Percentiles rank a stretch among this genome's conserved stretches.
Evolutionary conservation across 2,329 filamentous ascomycete genomes (phyloP).

Genomic region (Ascochyta rabiei): DNA sequence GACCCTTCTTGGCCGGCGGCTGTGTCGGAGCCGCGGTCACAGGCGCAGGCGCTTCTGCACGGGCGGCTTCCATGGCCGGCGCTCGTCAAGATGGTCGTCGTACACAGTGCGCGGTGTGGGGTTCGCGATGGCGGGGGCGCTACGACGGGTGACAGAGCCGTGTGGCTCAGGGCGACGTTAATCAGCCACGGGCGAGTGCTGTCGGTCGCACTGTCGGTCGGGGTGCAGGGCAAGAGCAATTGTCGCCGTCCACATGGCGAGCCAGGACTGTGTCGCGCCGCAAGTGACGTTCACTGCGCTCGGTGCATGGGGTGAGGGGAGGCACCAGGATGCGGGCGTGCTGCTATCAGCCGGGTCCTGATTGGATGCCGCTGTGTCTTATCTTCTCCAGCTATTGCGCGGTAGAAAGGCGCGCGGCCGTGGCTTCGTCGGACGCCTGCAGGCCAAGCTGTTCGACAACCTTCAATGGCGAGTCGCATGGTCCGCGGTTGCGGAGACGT

Average conservation of each 20-base stretch:
- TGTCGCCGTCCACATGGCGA: constrained; percentile 25
- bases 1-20: constrained; percentile 39
- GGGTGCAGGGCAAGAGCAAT: constrained; percentile 17
- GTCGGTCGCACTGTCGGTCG: constrained; percentile 17
- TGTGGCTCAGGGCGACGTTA: constrained; percentile 25
- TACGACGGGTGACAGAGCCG: constrained; percentile 13
- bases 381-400: constrained; percentile 15
- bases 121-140: constrained; percentile 25
- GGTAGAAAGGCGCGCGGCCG: neutral
- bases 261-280: constrained; percentile 11
- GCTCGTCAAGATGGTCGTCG: constrained; percentile 10
- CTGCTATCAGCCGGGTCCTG: constrained; percentile 8
- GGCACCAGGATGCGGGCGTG: neutral
- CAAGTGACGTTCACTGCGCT: constrained; percentile 11
- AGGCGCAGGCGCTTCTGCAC: neutral
- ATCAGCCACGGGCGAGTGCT: constrained; percentile 26
- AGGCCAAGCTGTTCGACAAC: constrained; percentile 6
- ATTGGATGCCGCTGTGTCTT: constrained; percentile 23
- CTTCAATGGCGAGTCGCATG: neutral
- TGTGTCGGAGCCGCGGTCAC: constrained; percentile 17
- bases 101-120: constrained; percentile 12
- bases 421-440: constrained; percentile 4
- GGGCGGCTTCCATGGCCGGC: constrained; percentile 23
- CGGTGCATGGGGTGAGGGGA: constrained; percentile 19
- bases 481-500: constrained; percentile 15